A percentile compares a stretch with the other conserved stretches of the same genome.
Evolutionary conservation across 2,329 filamentous ascomycete species (phyloP).

Genomic region (Hypoxylon sp.): DNA sequence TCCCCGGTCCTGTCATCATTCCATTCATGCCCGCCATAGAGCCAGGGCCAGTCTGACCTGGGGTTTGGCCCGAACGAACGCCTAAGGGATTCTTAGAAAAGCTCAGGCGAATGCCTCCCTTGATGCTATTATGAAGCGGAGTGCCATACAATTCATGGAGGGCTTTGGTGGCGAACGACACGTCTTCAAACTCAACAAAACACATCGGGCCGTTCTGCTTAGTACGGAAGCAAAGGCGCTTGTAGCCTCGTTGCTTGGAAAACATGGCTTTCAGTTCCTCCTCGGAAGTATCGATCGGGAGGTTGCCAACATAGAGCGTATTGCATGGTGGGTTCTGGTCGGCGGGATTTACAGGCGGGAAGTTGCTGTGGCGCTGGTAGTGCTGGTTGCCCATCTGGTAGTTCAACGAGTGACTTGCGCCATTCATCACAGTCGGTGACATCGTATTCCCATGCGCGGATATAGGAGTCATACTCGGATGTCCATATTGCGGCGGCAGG

Average conservation of each 20-base stretch:
- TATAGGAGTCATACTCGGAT: conserved; percentile 56
- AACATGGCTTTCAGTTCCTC: conserved; percentile 96
- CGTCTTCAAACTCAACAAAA: conserved; percentile 97
- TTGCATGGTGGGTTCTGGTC: conserved; percentile 99
- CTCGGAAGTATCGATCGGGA: conserved; percentile 92
- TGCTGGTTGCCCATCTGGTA: conserved; percentile 71
- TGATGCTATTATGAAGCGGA: conserved; percentile 89
- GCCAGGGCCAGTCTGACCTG: conserved; percentile 58
- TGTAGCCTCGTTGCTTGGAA: conserved; percentile 93
- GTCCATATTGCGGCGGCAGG: conserved; percentile 64
- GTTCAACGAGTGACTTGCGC: conserved; percentile 60
- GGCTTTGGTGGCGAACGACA: conserved; percentile 91
- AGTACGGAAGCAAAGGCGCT: conserved; percentile 92
- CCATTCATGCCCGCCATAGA: conserved; percentile 71
- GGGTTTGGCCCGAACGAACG: conserved; percentile 83
- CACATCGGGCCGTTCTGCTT: conserved; percentile 98
- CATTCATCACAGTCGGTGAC: conserved; percentile 69
- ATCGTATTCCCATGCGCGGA: conserved; percentile 64
- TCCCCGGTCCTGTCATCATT: conserved; percentile 66
- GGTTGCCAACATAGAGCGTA: conserved; percentile 96
- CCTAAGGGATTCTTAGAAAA: conserved; percentile 98
- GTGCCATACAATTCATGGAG: conserved; percentile 91
- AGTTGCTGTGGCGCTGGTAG: conserved; percentile 73
- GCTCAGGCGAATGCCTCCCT: conserved; percentile 93
- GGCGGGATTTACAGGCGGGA: conserved; percentile 91